Evolutionary conservation across 139 green algal species (phyloP).

Genomic region (Coccomyxa sp.): DNA sequence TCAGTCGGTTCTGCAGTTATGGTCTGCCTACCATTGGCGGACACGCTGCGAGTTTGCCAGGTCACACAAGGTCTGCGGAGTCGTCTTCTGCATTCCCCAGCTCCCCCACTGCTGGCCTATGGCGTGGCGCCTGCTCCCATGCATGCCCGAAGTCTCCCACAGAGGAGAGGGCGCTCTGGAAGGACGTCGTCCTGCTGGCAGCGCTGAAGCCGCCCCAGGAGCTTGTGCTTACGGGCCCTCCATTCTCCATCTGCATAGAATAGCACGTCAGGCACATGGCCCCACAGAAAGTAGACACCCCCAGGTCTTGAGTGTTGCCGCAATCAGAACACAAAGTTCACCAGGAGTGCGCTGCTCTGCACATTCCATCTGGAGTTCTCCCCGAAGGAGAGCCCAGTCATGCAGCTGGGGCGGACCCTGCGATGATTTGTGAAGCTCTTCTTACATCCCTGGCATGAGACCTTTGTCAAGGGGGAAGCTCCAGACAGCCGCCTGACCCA

Average conservation of each 20-base stretch:
- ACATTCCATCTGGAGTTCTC: not conserved
- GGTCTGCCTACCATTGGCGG: no score
- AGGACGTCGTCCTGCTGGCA: not conserved
- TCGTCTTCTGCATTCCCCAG: no score
- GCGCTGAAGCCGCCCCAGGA: not conserved
- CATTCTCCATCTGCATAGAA: not conserved
- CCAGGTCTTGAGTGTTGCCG: not conserved
- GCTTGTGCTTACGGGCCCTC: not conserved
- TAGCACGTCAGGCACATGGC: not conserved
- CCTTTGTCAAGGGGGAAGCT: not conserved
- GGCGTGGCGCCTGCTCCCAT: no score
- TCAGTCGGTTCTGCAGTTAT: no score
- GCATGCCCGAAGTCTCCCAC: no score
- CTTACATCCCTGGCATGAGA: not conserved
- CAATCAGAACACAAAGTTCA: not conserved
- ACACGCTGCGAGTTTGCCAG: no score
- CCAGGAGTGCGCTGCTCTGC: not conserved
- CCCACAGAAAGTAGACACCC: not conserved
- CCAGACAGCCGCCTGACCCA: no score
- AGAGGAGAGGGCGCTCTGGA: not conserved
- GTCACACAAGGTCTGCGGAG: no score
- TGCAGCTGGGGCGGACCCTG: no score
- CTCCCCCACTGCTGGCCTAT: no score
- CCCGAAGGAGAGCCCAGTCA: not conserved
- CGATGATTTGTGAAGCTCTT: not conserved